Evolutionary conservation across 2,329 filamentous ascomycete species (phyloP).

Genomic region (Epichloe coenophiala): DNA sequence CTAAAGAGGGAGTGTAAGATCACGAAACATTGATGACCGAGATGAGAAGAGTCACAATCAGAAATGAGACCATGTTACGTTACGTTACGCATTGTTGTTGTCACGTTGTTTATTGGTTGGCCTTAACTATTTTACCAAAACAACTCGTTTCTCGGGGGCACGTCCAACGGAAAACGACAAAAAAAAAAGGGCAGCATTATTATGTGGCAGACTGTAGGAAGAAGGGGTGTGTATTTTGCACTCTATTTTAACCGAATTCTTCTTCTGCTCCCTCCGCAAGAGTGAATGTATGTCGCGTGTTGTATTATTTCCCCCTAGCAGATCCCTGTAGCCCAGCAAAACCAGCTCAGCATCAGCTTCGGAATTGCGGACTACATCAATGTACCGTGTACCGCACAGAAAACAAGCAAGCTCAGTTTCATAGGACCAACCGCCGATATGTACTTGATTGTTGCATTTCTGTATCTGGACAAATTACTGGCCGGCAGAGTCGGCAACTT

Average conservation of each 20-base stretch:
- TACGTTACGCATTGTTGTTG: too few species aligned
- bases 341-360: background rate
- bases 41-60: background rate
- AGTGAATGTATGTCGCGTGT: background rate
- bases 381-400: background rate
- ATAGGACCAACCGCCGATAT: too few species aligned
- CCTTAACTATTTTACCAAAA: too few species aligned
- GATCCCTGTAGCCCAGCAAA: background rate
- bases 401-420: background rate
- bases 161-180: too few species aligned
- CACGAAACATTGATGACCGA: background rate
- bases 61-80: background rate
- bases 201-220: background rate
- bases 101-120: background rate
- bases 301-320: background rate
- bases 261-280: background rate
- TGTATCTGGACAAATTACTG: background rate
- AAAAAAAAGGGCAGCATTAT: too few species aligned
- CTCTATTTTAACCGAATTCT: background rate
- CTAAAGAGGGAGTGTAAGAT: background rate
- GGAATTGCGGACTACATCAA: too few species aligned
- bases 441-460: background rate
- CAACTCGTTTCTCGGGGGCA: too few species aligned
- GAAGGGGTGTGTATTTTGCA: background rate
- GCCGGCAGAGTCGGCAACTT: conserved; percentile 25